Base-by-base conservation (phyloP, 2,329 filamentous ascomycete species). In the Aspergillus brunneoviolaceus region DNA sequence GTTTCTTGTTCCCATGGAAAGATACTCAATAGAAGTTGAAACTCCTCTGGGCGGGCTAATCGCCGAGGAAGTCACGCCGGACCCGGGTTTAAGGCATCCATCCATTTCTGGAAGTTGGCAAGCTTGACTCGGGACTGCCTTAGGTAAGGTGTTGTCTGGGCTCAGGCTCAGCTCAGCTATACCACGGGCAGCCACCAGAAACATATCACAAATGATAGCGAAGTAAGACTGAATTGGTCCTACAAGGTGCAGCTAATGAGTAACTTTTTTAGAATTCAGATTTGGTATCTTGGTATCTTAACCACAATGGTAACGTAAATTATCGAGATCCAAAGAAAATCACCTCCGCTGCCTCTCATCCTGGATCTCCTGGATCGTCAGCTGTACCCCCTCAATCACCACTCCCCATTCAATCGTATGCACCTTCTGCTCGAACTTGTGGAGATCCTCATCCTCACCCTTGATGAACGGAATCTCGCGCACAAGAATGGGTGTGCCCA, bases 391-490 rank as follows among this genome's bases (percentile, higher is more conserved):
- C 69, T 91, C 85, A 29, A 96, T 88, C 68, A 96, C 92, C 65
- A 92, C 77, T 63, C 83, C 81, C 79, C 94, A 92, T 80, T 96
- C 93, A 31, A 87, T 81, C 21, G 76, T 76, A 75, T 96, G 92
- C 63, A 96, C 89, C 72, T 87, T 87, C 69, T 85, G 79, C 76
- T 92, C 84, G 29, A 96, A 81, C 53, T 84, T 82, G 35, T 86
- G 83, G 58, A 94, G 69, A 25, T 80, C 82, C 69, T 91, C 87
- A 39, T 85, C 87, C 51, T 84, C 81, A 0, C 78, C 80, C 60
- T 83, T 83, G 65, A 84, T 86, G 61, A 84, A 77, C 58, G 86
- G 81, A 25, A 96, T 85, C 76, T 93, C 88, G 64, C 82, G 76
- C 2, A 88, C 84, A 62, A 93, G 70, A 67, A 96, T 89, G 10